phyloP scores from a whole-genome alignment of 2,329 filamentous ascomycete genomes.

The Coleophoma cylindrospora region DNA sequence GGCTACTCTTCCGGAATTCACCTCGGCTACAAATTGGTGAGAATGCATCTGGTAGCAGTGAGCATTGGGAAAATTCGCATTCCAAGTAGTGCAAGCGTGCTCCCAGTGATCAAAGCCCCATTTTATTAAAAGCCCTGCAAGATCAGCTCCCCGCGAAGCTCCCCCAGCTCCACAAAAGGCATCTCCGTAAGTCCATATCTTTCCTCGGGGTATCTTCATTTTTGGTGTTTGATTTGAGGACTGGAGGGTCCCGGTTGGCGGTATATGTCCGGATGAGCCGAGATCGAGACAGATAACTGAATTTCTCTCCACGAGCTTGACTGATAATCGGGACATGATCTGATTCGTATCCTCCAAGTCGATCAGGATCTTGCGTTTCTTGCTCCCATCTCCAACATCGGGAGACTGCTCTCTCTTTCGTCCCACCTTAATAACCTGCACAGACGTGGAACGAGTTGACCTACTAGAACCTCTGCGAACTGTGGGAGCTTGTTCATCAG shows the following conservation, averaged over 20 bases:
- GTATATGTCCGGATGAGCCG: no score
- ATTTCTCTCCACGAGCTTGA: not conserved
- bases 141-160: constrained; percentile 56
- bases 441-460: not conserved
- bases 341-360: not conserved
- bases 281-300: no score
- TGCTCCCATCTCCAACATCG: not conserved
- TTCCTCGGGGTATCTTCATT: constrained; percentile 16
- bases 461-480: not conserved
- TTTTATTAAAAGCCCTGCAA: constrained; percentile 52
- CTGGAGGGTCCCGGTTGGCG: no score
- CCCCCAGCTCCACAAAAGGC: constrained; percentile 71
- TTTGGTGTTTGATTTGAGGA: no score
- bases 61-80: constrained; percentile 18
- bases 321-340: not conserved
- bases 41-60: constrained; percentile 44
- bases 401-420: not conserved
- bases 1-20: constrained; percentile 15
- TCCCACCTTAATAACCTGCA: not conserved
- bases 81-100: constrained; percentile 17
- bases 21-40: constrained; percentile 40
- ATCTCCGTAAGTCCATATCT: constrained; percentile 65
- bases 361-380: not conserved
- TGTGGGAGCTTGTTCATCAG: not conserved
- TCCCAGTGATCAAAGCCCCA: constrained; percentile 59